phyloP scores from a whole-genome alignment of 768 basidiomycete genomes.

The Boletus coccyginus region DNA sequence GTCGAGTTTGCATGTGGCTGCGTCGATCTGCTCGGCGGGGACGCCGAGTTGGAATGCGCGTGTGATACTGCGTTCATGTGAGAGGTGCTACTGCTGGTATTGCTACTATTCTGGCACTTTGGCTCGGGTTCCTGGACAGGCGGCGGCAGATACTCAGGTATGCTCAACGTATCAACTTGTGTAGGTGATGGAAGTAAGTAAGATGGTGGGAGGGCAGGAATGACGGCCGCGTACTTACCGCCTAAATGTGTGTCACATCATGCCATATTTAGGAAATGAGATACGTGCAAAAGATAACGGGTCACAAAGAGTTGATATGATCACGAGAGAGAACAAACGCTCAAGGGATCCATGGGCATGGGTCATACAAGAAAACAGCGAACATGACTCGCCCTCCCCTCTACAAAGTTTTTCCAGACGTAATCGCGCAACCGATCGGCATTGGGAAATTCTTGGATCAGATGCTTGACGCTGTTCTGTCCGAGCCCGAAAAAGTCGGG shows the following conservation, averaged over 20 bases:
- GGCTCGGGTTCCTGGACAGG: conserved; percentile 16
- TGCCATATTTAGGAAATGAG: conserved; percentile 32
- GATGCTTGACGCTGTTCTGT: conserved; percentile 85
- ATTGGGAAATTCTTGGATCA: conserved; percentile 81
- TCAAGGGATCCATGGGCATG: conserved; percentile 2
- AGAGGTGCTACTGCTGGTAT: conserved; percentile 1
- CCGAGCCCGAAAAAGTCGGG: conserved; percentile 88
- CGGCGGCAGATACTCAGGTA: conserved; percentile 32
- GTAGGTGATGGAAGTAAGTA: conserved; percentile 27
- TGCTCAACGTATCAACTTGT: conserved; percentile 22
- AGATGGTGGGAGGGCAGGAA: conserved; percentile 63
- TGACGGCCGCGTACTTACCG: conserved; percentile 79
- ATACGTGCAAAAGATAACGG: conserved; percentile 17
- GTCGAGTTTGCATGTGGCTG: conserved; percentile 19
- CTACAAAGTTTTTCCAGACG: conserved; percentile 82
- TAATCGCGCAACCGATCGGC: conserved; percentile 74
- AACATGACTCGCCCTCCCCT: conserved; percentile 69
- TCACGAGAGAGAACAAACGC: conserved; percentile 5
- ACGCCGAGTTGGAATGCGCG: conserved; percentile 15
- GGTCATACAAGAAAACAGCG: conserved; percentile 5
- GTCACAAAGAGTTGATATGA: conserved; percentile 16
- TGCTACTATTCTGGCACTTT: conserved; percentile 17
- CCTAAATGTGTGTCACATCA: conserved; percentile 68
- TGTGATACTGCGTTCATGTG: conserved; percentile 11
- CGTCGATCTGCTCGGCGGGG: conserved; percentile 25